Base-by-base conservation (phyloP, 192 early-diverging fungal species). In the Lunasporangiospora selenospora region DNA sequence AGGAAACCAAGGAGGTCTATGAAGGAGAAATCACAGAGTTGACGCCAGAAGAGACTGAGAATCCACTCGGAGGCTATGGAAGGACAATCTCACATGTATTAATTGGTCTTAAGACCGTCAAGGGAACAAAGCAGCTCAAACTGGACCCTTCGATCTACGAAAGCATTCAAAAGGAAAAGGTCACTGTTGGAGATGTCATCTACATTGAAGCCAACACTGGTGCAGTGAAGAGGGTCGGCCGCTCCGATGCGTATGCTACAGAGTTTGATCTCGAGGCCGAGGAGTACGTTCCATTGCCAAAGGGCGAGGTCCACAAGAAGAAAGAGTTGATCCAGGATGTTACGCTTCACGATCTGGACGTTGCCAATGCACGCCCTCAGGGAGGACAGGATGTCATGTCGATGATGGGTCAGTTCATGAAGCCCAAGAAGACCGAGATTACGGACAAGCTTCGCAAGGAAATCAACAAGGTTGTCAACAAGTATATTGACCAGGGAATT, bases 351-450 rank as follows among this genome's bases (percentile, higher is more conserved):
- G 97, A 99, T 69, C 81, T 99, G 58, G 98, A 99, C 83, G 87
- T 93, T 31, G 96, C 96, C 46, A 99, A 99, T 65, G 95, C 96
- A 16, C 78, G 90, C 52, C 95, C 96, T 26, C 93, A 96, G 87
- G 96, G 98, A 21, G 96, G 95, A 10, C 95, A 96, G 80, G 98
- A 99, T 73, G 96, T 97, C 50, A 91, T 98, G 76, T 97, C 95
- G 27, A 93, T 98, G 90, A 96, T 99, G 94, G 91, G 93, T 59
- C 95, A 97, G 76, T 83, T 99, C 65, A 88, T 95, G 85, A 99
- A 99, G 83, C 98, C 98, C 7, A 95, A 94, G 75, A 99, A 99
- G 83, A 99, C 98, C 1, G 98, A 99, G 78, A 97, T 99, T 65
- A 99, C 96, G 12, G 96, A 98, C 58, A 98, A 99, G 77, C 82